Evolutionary conservation across 2,329 filamentous ascomycete species (phyloP).

Genomic region (Curvularia verruculosa): DNA sequence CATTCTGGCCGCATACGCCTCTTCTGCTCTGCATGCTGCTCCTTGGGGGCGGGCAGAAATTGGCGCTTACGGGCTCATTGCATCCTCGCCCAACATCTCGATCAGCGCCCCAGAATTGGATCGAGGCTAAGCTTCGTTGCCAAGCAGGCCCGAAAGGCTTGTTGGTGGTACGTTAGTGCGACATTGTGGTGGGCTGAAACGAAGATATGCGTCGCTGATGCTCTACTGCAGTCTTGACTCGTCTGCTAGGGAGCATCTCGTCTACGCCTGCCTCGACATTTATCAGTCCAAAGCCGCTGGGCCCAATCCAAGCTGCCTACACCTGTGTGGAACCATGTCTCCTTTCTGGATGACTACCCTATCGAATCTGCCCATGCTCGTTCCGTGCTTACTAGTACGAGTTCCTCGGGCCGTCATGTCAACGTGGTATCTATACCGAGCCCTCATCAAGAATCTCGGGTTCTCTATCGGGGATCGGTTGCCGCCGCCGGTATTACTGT

Average conservation of each 20-base stretch:
- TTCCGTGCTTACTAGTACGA: background rate
- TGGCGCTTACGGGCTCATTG: background rate
- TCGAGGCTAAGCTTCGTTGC: conserved; percentile 34
- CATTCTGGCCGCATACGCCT: background rate
- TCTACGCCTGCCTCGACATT: background rate
- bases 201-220: background rate
- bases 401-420: background rate
- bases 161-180: conserved; percentile 15
- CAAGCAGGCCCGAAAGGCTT: conserved; percentile 35
- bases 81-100: conserved; percentile 13
- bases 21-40: background rate
- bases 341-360: background rate
- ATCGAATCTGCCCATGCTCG: too few relatives aligned
- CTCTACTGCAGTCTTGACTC: background rate
- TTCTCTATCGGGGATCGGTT: background rate
- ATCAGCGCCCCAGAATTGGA: conserved; percentile 12
- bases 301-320: background rate
- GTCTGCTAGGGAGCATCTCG: background rate
- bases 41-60: background rate
- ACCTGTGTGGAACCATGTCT: background rate
- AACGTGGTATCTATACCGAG: background rate
- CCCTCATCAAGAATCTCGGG: background rate
- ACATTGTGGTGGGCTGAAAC: background rate
- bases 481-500: background rate
- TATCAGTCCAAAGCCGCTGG: background rate